Evolutionary conservation across 2,329 filamentous ascomycete genomes (phyloP), one percentile per base, ranked within the genome.

Genomic region (Beauveria asiatica): DNA sequence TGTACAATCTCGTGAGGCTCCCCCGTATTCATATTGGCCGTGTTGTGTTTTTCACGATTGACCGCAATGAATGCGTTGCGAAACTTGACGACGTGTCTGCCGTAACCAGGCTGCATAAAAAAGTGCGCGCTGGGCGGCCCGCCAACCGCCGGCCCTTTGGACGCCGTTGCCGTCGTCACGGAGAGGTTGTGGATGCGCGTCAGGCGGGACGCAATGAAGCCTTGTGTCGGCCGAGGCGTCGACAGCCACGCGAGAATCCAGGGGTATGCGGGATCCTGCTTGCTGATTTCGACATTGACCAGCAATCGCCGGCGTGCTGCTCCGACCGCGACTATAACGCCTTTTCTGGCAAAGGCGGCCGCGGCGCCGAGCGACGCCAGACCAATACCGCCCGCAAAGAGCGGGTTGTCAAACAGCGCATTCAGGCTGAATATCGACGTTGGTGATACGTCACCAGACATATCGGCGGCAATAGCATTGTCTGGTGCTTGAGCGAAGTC

Each of bases 171-270:
- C 56, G 79, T 88, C 61, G 75, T 78, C 62, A 84, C 81, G 13
- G 81, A 82, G 1, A 84, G 75, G 67, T 86, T 81, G 65, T 85
- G 82, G 65, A 84, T 80, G 66, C 82, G 78, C 6, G 83, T 86
- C 57, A 87, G 70, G 45, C 78, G 80, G 33, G 77, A 80, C 21
- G 80, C 79, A 41, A 87, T 75, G 69, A 81, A 88, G 63, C 80
- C 89, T 66, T 68, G 77, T 69, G 78, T 74, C 59, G 85, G 81
- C 56, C 92, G 90, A 65, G 91, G 90, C 60, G 90, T 83, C 7
- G 92, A 92, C 72, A 99, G 89, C 92, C 94, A 99, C 65, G 92
- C 87, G 10, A 99, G 81, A 46, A 99, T 85, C 93, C 92, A 97
- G 45, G 86, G 86, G 72, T 97, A 99, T 1, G 93, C 92, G 49